These are phyloP conservation scores for Carex arenaria DNA, from an alignment of 202 grass and related monocot genomes.

Conservation along the genomic window DNA sequence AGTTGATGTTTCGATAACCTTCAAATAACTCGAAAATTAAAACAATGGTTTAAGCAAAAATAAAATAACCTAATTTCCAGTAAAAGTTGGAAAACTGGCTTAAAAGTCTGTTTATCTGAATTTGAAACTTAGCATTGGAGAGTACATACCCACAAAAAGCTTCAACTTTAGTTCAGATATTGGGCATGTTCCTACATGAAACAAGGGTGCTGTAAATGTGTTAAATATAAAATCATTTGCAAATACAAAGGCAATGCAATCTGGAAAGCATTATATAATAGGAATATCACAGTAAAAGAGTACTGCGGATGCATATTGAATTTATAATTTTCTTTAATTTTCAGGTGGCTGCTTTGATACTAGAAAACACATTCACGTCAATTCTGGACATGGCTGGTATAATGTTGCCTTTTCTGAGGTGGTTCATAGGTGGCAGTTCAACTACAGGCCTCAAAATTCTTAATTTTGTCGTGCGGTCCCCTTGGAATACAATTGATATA, in stretches of 20 bases:
- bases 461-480: conserved; percentile 87
- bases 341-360: conserved; percentile 80
- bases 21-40: neutral
- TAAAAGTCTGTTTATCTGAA: neutral
- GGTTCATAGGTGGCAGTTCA: conserved; percentile 84
- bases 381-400: conserved; percentile 95
- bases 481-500: conserved; percentile 91
- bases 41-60: neutral
- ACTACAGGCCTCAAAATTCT: conserved; percentile 87
- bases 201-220: neutral
- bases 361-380: conserved; percentile 99
- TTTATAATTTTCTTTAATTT: conserved; percentile 19
- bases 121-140: neutral
- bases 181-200: neutral
- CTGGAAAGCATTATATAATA: neutral
- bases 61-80: neutral
- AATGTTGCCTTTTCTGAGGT: conserved; percentile 92
- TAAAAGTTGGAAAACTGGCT: neutral
- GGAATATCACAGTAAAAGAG: neutral
- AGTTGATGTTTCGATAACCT: neutral
- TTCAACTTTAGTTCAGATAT: neutral
- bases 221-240: neutral
- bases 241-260: neutral
- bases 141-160: neutral
- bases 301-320: neutral